Evolutionary conservation across 306 rosid species (phyloP).

Genomic region (Ormosia emarginata): DNA sequence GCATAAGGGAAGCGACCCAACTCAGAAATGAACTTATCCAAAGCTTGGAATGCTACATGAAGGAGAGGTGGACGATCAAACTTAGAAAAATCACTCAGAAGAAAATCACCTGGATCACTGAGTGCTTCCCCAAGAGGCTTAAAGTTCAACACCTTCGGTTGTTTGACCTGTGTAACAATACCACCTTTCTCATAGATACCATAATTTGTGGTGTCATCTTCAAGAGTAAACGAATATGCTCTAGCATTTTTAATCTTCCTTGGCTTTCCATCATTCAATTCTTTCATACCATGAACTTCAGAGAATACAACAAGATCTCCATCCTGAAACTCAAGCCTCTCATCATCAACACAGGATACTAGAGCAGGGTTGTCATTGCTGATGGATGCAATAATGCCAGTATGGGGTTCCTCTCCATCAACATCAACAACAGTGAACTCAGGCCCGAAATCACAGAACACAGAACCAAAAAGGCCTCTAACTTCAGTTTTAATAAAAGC

Average conservation of each 20-base stretch:
- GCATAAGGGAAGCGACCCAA: slow-evolving; percentile 71
- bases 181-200: slow-evolving; percentile 78
- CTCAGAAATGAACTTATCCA: slow-evolving; percentile 64
- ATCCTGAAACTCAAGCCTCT: slow-evolving; percentile 91
- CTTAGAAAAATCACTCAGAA: slow-evolving; percentile 86
- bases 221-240: slow-evolving; percentile 74
- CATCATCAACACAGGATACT: slow-evolving; percentile 83
- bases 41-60: slow-evolving; percentile 77
- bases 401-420: slow-evolving; percentile 87
- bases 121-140: slow-evolving; percentile 70
- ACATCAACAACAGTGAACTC: slow-evolving; percentile 86
- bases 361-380: slow-evolving; percentile 78
- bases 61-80: slow-evolving; percentile 74
- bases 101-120: slow-evolving; percentile 76
- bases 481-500: slow-evolving; percentile 88
- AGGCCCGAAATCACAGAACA: slow-evolving; percentile 94
- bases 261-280: slow-evolving; percentile 83
- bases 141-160: slow-evolving; percentile 74
- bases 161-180: slow-evolving; percentile 82
- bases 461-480: slow-evolving; percentile 93
- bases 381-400: slow-evolving; percentile 81
- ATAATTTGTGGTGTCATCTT: slow-evolving; percentile 76
- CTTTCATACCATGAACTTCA: slow-evolving; percentile 87
- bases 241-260: slow-evolving; percentile 69
- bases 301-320: slow-evolving; percentile 91